phyloP scores from a whole-genome alignment of 306 rosid species.

The Prunus mira region DNA sequence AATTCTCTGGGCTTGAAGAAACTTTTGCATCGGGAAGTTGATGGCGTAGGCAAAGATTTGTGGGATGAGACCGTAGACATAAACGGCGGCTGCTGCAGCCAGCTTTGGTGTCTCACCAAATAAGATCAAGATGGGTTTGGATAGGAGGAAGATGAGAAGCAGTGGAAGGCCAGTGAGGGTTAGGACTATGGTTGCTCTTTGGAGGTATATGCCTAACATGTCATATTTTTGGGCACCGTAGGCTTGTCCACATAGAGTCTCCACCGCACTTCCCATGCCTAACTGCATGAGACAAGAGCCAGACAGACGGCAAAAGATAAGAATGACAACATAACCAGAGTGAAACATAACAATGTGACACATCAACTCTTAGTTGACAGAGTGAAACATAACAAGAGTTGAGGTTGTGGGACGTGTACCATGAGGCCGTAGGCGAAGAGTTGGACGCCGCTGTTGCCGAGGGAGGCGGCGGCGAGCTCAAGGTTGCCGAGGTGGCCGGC shows the following conservation, averaged over 20 bases:
- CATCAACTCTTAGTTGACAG: neutral
- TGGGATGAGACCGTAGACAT: slow-evolving; percentile 70
- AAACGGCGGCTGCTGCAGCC: slow-evolving; percentile 49
- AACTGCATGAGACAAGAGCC: slow-evolving; percentile 29
- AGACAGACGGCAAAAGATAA: neutral
- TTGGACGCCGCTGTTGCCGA: slow-evolving; percentile 77
- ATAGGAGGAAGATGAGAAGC: slow-evolving; percentile 38
- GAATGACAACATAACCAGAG: neutral
- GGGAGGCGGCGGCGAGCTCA: slow-evolving; percentile 72
- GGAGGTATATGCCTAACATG: slow-evolving; percentile 67
- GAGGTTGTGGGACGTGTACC: slow-evolving; percentile 44
- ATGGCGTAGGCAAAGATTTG: slow-evolving; percentile 71
- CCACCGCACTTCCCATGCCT: slow-evolving; percentile 91
- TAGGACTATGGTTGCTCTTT: slow-evolving; percentile 48
- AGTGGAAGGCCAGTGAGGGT: slow-evolving; percentile 49
- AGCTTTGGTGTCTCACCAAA: slow-evolving; percentile 34
- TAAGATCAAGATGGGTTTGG: slow-evolving; percentile 42
- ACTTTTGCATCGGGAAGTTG: slow-evolving; percentile 80
- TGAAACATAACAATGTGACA: too few relatives aligned
- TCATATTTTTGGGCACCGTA: slow-evolving; percentile 58
- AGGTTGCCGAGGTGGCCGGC: slow-evolving; percentile 83
- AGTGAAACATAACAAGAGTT: too few relatives aligned
- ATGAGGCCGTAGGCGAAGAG: slow-evolving; percentile 74
- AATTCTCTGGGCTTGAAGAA: slow-evolving; percentile 70
- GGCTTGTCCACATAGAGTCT: slow-evolving; percentile 78